Conservation (phyloP, 352 stramenopile species). For the Phytophthora sp. region DNA sequence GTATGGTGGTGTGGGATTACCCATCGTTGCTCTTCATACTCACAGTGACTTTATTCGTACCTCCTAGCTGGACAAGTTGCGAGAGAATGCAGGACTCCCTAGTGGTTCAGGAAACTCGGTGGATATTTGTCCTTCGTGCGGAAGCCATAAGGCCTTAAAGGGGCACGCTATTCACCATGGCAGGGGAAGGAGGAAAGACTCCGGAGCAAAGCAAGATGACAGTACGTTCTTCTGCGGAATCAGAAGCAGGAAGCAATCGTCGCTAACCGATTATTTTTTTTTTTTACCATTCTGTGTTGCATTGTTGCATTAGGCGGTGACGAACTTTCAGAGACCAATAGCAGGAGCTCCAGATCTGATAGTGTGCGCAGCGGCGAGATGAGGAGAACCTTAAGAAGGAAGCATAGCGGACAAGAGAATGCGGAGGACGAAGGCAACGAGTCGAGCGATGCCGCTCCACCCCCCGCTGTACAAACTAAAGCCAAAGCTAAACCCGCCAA, state of each 20-base stretch:
- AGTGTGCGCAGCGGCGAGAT: slow-evolving; percentile 32
- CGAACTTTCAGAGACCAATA: slow-evolving; percentile 33
- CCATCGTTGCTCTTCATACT: no score
- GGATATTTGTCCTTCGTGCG: slow-evolving; percentile 45
- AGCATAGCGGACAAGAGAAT: slow-evolving; percentile 33
- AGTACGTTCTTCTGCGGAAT: slow-evolving; percentile 33
- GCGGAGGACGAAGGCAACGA: slow-evolving; percentile 58
- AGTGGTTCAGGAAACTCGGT: slow-evolving; percentile 2
- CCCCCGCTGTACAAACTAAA: slow-evolving; percentile 24
- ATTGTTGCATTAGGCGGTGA: slow-evolving; percentile 27
- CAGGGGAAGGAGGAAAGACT: slow-evolving; percentile 30
- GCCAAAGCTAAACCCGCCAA: slow-evolving; percentile 22
- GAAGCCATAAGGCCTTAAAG: slow-evolving; percentile 24
- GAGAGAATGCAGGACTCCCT: slow-evolving; percentile 40
- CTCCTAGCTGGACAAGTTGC: slow-evolving; percentile 66
- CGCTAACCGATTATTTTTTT: no score
- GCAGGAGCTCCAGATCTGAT: slow-evolving; percentile 31
- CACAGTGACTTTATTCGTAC: no score
- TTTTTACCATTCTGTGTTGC: no score
- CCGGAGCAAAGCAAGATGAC: slow-evolving; percentile 31
- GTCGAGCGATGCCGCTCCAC: slow-evolving; percentile 51
- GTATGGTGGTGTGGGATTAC: slow-evolving; percentile 20
- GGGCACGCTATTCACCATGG: slow-evolving; percentile 15
- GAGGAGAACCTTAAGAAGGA: slow-evolving; percentile 20
- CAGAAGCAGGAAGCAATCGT: no score